These are phyloP conservation scores for Saururus chinensis DNA, from an alignment of 164 flowering plant species.

Conservation along the genomic window DNA sequence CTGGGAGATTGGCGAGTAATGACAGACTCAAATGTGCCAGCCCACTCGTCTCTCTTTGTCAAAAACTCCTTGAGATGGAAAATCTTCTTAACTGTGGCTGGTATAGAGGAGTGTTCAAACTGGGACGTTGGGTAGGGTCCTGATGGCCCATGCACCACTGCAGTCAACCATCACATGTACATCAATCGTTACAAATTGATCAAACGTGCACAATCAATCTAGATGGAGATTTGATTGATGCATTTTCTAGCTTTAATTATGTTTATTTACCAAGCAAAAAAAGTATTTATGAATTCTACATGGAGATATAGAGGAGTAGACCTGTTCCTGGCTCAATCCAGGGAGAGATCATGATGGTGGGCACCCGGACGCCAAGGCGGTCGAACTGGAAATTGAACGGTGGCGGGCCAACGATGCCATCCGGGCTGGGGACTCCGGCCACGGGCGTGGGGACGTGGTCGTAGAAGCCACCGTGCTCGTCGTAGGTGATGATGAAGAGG, in stretches of 20 bases:
- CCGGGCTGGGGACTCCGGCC: constrained; percentile 62
- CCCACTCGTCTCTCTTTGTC: constrained; percentile 88
- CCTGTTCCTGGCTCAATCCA: constrained; percentile 84
- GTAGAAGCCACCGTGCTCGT: constrained; percentile 31
- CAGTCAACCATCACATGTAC: not conserved
- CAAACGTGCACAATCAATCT: not conserved
- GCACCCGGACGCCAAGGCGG: constrained; percentile 73
- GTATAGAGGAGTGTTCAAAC: constrained; percentile 82
- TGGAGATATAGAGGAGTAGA: constrained; percentile 1
- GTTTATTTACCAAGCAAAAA: no score
- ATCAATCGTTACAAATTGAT: not conserved
- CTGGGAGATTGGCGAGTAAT: constrained; percentile 51
- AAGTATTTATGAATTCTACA: not conserved
- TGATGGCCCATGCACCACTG: constrained; percentile 69
- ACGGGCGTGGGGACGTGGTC: constrained; percentile 76
- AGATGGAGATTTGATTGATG: not conserved
- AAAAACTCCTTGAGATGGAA: constrained; percentile 55
- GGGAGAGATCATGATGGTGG: constrained; percentile 58
- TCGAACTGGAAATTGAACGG: constrained; percentile 57
- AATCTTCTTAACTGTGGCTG: constrained; percentile 80
- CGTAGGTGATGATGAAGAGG: constrained; percentile 24
- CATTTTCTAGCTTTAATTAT: no score
- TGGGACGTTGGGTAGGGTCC: constrained; percentile 71
- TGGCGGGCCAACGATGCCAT: constrained; percentile 46
- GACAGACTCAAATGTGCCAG: constrained; percentile 65